These are phyloP conservation scores for Botrytis fabae DNA, from an alignment of 2,329 filamentous ascomycete genomes.

Conservation along the genomic window DNA sequence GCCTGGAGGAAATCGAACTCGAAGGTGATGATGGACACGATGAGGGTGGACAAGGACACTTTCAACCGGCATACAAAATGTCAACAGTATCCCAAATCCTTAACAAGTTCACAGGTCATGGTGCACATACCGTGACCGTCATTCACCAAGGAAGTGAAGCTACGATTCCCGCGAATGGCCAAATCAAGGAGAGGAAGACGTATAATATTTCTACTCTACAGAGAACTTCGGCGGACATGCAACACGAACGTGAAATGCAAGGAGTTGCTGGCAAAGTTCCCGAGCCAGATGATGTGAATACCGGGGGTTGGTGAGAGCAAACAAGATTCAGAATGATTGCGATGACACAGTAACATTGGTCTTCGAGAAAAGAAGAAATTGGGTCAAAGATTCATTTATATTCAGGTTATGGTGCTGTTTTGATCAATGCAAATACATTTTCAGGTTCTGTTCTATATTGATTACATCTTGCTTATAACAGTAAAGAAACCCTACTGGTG, in stretches of 20 bases:
- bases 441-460: background rate
- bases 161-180: background rate
- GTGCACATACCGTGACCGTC: constrained; percentile 21
- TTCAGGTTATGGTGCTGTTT: constrained; percentile 9
- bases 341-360: background rate
- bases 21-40: background rate
- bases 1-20: constrained; percentile 9
- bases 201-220: background rate
- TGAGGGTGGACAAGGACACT: background rate
- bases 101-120: constrained; percentile 8
- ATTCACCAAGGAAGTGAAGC: constrained; percentile 12
- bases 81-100: constrained; percentile 21
- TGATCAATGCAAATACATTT: background rate
- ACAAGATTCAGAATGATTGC: background rate
- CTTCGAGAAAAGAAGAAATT: background rate
- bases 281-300: constrained; percentile 18
- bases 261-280: constrained; percentile 16
- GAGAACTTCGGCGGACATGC: constrained; percentile 17
- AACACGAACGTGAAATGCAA: constrained; percentile 17
- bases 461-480: background rate
- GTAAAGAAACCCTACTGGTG: background rate
- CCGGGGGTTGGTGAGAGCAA: constrained; percentile 14
- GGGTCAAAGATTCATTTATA: background rate
- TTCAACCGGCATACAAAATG: constrained; percentile 6
- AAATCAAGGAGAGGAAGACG: constrained; percentile 16